Evolutionary conservation across 148 eudicot genomes (phyloP).

Genomic region (Rheum nobile): DNA sequence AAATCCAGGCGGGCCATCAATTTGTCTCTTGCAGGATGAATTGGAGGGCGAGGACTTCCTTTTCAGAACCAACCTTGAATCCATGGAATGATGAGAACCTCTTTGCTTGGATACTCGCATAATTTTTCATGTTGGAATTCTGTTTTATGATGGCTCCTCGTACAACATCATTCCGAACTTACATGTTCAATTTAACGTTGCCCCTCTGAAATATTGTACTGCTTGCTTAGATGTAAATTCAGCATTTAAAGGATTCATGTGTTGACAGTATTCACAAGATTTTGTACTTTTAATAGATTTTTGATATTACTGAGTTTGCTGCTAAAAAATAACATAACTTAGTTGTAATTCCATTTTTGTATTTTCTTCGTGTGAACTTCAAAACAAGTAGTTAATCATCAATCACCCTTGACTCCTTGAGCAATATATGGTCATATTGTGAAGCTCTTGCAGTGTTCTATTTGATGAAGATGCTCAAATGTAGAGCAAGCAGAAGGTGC

Average conservation of each 20-base stretch:
- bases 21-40: constrained; percentile 65
- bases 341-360: no score
- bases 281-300: no score
- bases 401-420: no score
- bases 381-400: no score
- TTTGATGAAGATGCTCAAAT: no score
- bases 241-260: no score
- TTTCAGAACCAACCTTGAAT: constrained; percentile 53
- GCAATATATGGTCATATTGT: no score
- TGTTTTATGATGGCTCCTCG: not conserved
- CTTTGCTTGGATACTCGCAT: not conserved
- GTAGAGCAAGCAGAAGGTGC: no score
- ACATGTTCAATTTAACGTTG: not conserved
- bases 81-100: not conserved
- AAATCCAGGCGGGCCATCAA: constrained; percentile 21
- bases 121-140: not conserved
- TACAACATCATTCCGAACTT: not conserved
- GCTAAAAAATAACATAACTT: no score
- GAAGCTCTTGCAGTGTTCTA: no score
- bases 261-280: no score
- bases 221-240: not conserved
- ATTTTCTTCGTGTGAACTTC: no score
- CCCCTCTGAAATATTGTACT: not conserved
- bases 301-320: not conserved
- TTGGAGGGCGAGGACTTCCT: constrained; percentile 73